Evolutionary conservation across 192 early-diverging fungal genomes (phyloP).

Genomic region (Coemansia umbellata): DNA sequence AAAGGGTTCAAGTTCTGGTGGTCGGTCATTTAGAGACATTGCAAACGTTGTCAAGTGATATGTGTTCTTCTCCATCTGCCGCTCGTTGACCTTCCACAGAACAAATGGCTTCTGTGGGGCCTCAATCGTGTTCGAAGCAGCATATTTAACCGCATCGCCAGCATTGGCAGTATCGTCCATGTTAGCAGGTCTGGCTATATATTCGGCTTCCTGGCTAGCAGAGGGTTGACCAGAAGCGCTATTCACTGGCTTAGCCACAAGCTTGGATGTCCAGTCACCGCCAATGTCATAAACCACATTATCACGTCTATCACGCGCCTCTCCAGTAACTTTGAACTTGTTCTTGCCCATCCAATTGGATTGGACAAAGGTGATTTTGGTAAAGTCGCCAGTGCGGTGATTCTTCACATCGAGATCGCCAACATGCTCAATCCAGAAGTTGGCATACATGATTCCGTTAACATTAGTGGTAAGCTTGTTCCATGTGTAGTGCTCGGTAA

Average conservation of each 20-base stretch:
- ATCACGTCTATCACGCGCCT: constrained; percentile 51
- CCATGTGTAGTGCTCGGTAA: constrained; percentile 79
- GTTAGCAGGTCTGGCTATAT: constrained; percentile 9
- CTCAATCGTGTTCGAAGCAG: constrained; percentile 28
- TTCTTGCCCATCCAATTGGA: constrained; percentile 68
- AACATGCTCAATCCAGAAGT: constrained; percentile 79
- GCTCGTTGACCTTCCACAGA: constrained; percentile 61
- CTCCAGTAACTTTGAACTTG: constrained; percentile 62
- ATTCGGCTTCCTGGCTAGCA: constrained; percentile 15
- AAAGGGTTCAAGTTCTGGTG: constrained; percentile 52
- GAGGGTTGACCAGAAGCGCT: neutral
- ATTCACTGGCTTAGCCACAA: constrained; percentile 53
- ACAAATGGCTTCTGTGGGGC: constrained; percentile 51
- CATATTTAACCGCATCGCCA: constrained; percentile 28
- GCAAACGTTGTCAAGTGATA: constrained; percentile 79
- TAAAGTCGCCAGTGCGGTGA: constrained; percentile 77
- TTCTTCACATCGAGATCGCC: constrained; percentile 83
- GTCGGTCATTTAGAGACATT: constrained; percentile 70
- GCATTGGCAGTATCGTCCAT: constrained; percentile 14
- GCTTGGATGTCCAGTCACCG: constrained; percentile 64
- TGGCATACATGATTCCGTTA: constrained; percentile 82
- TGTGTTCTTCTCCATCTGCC: constrained; percentile 50
- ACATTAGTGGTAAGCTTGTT: constrained; percentile 85
- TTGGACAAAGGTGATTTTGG: constrained; percentile 72
- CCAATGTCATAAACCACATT: constrained; percentile 59